Base-by-base conservation (phyloP, 164 flowering plant genomes). In the Dillenia suffruticosa region DNA sequence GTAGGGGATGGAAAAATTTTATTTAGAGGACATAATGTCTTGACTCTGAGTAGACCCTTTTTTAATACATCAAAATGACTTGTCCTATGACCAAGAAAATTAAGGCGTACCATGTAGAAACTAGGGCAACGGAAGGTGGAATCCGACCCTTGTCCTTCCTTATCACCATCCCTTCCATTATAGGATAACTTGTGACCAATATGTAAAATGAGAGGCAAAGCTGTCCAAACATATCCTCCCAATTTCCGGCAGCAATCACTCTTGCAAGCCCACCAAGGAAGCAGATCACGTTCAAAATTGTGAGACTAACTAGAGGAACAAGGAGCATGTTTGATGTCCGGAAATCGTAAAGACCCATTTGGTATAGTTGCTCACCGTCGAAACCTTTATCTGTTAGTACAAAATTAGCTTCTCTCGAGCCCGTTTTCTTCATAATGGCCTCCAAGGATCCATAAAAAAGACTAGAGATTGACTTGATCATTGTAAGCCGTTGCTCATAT, bases 401-500 rank as follows among this genome's bases (percentile, higher is more conserved):
- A 57, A 72, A 76, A 44, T 17, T 69, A 10, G 63, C 54, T 51
- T 69, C 22, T 9, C 12, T 57, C 40, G 56, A 5, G 3, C 76
- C 76, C 24, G 61, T 11, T 44, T 9, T 47, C 57, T 67, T 70
- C 75, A 69, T 3, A 3, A 74, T 0, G 6, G 55, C 61, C 17
- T 76, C 72, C 8, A 76, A 9, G 9, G 13, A 45, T 14, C 76
- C 78, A 32, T 55, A 76, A 0, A 64, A 40, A 54, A 51, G 46
- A 5, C 54, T 45, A 8, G 75, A 53, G 2, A 70, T 46, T 44
- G 74, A 61, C 46, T 64, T 75, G 15, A 75, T 65, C 61, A 72
- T 63, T 75, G 77, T 75, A 10, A 72, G 63, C 43, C 78, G 64
- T 45, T 47, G 58, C 45, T 70, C 80, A 54, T 67, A 68, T 64